Conservation (phyloP, 164 flowering plant species). For the Echeveria elegans region DNA sequence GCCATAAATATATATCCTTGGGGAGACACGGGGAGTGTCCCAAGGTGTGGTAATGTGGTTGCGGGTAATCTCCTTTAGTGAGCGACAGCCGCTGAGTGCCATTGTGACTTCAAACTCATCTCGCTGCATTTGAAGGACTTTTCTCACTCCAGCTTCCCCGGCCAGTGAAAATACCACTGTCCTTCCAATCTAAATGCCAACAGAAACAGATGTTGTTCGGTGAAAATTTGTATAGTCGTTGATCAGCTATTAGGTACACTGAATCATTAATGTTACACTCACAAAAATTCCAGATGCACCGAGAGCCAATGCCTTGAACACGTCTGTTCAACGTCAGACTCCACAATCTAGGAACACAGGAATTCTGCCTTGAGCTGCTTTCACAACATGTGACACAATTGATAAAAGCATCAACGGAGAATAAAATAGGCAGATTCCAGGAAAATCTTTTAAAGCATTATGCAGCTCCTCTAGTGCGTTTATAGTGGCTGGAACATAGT, state of each 20-base stretch:
- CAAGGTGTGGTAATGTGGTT: constrained; percentile 38
- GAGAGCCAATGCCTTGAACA: constrained; percentile 90
- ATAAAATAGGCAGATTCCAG: too few relatives aligned
- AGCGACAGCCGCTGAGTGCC: constrained; percentile 67
- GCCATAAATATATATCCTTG: constrained; percentile 8
- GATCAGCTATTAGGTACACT: too few relatives aligned
- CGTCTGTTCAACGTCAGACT: constrained; percentile 90
- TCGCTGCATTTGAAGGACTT: constrained; percentile 58
- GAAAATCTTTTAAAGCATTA: too few relatives aligned
- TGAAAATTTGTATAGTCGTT: too few relatives aligned
- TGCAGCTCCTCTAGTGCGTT: constrained; percentile 39
- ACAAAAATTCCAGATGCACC: constrained; percentile 95
- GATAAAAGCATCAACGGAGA: background rate
- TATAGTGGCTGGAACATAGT: constrained; percentile 37
- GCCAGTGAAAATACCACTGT: constrained; percentile 58
- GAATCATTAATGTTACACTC: constrained; percentile 30
- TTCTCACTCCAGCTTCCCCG: constrained; percentile 66
- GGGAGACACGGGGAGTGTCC: constrained; percentile 27
- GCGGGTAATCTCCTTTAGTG: constrained; percentile 52
- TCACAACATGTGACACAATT: constrained; percentile 24
- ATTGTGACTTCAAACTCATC: constrained; percentile 75
- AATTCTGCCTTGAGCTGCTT: constrained; percentile 34
- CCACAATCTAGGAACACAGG: constrained; percentile 58
- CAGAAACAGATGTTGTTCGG: background rate
- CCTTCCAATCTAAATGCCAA: constrained; percentile 44